phyloP scores from a whole-genome alignment of 1,139 yeast genomes.

The Candida tetrigidarum region DNA sequence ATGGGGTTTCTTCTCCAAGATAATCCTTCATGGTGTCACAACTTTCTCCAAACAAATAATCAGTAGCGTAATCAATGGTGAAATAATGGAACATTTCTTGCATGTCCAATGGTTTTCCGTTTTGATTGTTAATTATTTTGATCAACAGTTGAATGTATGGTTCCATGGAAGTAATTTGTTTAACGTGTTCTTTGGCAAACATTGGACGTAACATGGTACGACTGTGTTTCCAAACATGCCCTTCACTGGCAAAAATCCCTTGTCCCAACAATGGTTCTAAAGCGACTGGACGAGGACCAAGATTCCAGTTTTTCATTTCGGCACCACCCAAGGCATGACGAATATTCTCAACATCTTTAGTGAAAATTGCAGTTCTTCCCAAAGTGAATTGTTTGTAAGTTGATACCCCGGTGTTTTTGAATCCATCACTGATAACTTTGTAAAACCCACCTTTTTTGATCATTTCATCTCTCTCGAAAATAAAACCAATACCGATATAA shows the following conservation, averaged over 20 bases:
- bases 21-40: slow-evolving; percentile 34
- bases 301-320: slow-evolving; percentile 48
- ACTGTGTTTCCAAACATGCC: slow-evolving; percentile 57
- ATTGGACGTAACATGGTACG: slow-evolving; percentile 58
- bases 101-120: slow-evolving; percentile 31
- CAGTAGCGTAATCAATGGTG: slow-evolving; percentile 44
- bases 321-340: slow-evolving; percentile 33
- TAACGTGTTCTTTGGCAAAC: slow-evolving; percentile 53
- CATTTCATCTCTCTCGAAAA: neutral
- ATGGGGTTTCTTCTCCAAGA: slow-evolving; percentile 9
- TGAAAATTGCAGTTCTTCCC: slow-evolving; percentile 12
- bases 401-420: neutral
- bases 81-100: slow-evolving; percentile 37
- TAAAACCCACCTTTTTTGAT: neutral
- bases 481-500: neutral
- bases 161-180: slow-evolving; percentile 48
- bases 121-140: slow-evolving; percentile 26
- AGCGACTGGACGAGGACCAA: slow-evolving; percentile 47
- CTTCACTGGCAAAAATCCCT: slow-evolving; percentile 58
- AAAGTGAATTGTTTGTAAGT: slow-evolving; percentile 6
- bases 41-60: slow-evolving; percentile 42
- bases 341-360: slow-evolving; percentile 31
- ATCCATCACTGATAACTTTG: neutral
- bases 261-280: slow-evolving; percentile 51
- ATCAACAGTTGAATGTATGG: slow-evolving; percentile 40